phyloP scores from a whole-genome alignment of 2,329 filamentous ascomycete genomes.

The Xenoacremonium recifei region DNA sequence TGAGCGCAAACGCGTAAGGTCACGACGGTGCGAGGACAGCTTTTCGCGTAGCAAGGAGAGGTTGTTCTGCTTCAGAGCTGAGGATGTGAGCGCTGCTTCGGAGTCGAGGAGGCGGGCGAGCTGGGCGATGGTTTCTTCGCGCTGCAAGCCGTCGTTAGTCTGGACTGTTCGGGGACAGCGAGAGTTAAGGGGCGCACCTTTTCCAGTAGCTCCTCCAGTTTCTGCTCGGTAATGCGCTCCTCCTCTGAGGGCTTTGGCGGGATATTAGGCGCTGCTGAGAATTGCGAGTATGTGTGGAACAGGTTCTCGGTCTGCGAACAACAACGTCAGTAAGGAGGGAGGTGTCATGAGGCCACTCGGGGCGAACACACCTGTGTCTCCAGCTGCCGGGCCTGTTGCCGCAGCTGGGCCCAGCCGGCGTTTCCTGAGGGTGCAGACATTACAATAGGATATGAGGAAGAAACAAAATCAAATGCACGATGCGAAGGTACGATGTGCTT shows the following conservation, averaged over 20 bases:
- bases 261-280: conserved; percentile 75
- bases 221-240: conserved; percentile 74
- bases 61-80: conserved; percentile 96
- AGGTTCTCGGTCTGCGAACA: conserved; percentile 74
- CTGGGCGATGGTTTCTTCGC: conserved; percentile 77
- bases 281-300: conserved; percentile 88
- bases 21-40: conserved; percentile 80
- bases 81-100: conserved; percentile 81
- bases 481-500: conserved; percentile 13
- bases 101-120: conserved; percentile 89
- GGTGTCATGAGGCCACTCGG: conserved; percentile 14
- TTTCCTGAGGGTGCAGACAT: conserved; percentile 56
- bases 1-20: conserved; percentile 72
- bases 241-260: conserved; percentile 82
- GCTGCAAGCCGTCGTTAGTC: conserved; percentile 48
- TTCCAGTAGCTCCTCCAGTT: conserved; percentile 80
- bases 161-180: background rate
- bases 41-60: conserved; percentile 88
- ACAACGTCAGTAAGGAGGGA: conserved; percentile 19
- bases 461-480: conserved; percentile 6
- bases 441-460: conserved; percentile 13
- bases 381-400: conserved; percentile 84
- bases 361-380: conserved; percentile 86
- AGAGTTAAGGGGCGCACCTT: conserved; percentile 52
- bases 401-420: conserved; percentile 86